Percentiles rank a stretch among this genome's conserved stretches.
Conservation (phyloP, 2,329 filamentous ascomycete species). For the Thermoascus crustaceus region DNA sequence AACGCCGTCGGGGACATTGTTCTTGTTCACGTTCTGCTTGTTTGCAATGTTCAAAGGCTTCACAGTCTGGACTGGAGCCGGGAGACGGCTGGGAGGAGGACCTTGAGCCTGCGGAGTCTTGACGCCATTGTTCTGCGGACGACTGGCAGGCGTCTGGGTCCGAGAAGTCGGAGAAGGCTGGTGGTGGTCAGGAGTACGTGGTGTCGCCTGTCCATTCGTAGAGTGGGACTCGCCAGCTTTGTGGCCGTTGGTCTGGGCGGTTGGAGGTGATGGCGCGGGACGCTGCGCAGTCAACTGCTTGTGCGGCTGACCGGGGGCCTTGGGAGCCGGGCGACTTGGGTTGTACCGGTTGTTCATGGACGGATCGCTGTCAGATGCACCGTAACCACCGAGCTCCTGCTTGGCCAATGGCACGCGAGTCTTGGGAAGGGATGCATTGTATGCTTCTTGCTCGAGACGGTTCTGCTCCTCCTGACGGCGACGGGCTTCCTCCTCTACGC, state of each 20-base stretch:
- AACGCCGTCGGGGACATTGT: conserved; percentile 53
- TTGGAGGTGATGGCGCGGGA: conserved; percentile 67
- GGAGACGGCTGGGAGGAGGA: conserved; percentile 50
- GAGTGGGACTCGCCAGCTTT: conserved; percentile 23
- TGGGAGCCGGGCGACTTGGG: conserved; percentile 74
- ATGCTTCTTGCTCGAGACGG: conserved; percentile 71
- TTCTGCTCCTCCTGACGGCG: conserved; percentile 50
- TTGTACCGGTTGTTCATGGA: conserved; percentile 60
- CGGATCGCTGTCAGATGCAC: conserved; percentile 44
- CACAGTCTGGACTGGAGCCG: conserved; percentile 50
- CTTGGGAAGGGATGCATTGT: conserved; percentile 83
- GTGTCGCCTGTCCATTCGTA: conserved; percentile 24
- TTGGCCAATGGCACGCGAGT: conserved; percentile 72
- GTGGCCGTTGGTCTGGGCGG: conserved; percentile 28
- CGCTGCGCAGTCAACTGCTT: conserved; percentile 64
- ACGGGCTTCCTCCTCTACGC: conserved; percentile 48
- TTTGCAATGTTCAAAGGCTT: conserved; percentile 72
- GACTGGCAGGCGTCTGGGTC: conserved; percentile 33
- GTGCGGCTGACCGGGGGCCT: conserved; percentile 54
- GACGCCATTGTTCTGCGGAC: conserved; percentile 39
- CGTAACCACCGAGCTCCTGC: conserved; percentile 75
- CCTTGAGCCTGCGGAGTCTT: conserved; percentile 32
- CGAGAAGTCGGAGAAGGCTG: conserved; percentile 30
- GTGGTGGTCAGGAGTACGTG: conserved; percentile 28
- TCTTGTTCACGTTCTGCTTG: conserved; percentile 48